Conservation (phyloP, 768 basidiomycete species). For the Gymnopilus junonius region DNA sequence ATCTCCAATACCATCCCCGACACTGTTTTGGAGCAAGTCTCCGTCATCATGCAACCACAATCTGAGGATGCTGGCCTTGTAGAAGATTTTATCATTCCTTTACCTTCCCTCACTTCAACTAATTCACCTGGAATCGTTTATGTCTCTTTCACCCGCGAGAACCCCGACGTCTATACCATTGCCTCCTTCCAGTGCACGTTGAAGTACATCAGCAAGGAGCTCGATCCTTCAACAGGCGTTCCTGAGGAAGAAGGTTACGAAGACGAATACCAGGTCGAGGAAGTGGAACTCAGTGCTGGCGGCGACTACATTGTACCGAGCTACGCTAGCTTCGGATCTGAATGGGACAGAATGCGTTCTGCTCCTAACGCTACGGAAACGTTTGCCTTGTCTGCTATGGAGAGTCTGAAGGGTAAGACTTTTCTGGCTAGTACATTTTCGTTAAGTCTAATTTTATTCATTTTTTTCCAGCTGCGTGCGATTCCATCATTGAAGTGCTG, state of each 20-base stretch:
- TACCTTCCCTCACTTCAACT: constrained; percentile 67
- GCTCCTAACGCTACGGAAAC: constrained; percentile 88
- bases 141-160: constrained; percentile 89
- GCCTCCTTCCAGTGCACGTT: constrained; percentile 91
- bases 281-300: constrained; percentile 90
- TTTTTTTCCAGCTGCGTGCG: constrained; percentile 78
- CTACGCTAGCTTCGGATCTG: constrained; percentile 88
- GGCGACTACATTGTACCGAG: constrained; percentile 96
- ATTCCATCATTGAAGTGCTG: constrained; percentile 93
- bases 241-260: constrained; percentile 99
- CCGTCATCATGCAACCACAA: constrained; percentile 89
- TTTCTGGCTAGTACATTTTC: constrained; percentile 5
- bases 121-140: constrained; percentile 88
- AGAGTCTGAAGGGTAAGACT: constrained; percentile 84
- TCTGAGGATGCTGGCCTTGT: constrained; percentile 73
- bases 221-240: constrained; percentile 93
- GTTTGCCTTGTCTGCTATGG: constrained; percentile 89
- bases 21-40: constrained; percentile 92
- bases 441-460: constrained; percentile 12
- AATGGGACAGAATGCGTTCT: constrained; percentile 91
- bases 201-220: constrained; percentile 96
- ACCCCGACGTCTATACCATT: constrained; percentile 74
- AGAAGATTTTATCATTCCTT: constrained; percentile 94
- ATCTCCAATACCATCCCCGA: constrained; percentile 96
- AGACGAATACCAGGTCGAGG: constrained; percentile 98